Evolutionary conservation across 148 eudicot species (phyloP), one percentile per base, ranked within the genome.

Genomic region (Gaultheria prostrata): DNA sequence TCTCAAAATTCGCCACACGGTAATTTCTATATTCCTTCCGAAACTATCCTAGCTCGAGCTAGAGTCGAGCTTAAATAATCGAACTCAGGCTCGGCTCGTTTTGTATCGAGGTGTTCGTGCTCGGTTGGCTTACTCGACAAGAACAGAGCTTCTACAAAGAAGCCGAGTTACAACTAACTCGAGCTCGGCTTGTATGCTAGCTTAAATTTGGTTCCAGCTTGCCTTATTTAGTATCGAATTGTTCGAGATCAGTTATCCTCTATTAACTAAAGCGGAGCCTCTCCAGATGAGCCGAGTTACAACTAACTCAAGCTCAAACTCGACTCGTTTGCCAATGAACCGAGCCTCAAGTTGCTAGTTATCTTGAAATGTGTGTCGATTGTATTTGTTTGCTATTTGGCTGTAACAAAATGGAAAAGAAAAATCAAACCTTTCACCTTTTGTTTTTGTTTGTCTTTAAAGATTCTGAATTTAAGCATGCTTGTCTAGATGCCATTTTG

Each of bases 1-100:
- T n/a, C 89, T 97, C 65, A 86, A 88, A 72, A 87, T 97, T 89
- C 95, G 98, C 61, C 99, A 94, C 86, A 90, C 97, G 5, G 99
- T 97, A 88, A 88, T 89, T 75, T 75, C 8, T 24, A 85, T 53
- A 26, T 0, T 61, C 46, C 80, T 65, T 57, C 51, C 20, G 30
- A 7, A 39, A 11, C 13, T 65, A 7, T 61, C 67, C 11, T 2
- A 8, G 67, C 12, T 61, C 11, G 28, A 20, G 65, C 43, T 39
- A 39, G 43, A 39, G 43, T 4, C 43, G 5, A 39, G 43, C 43
- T 6, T 39, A n/a, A n/a, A n/a, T n/a, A n/a, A n/a, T n/a, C n/a
- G n/a, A n/a, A 6, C 43, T 39, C 6, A 0, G 5, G 43, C 65
- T 20, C 61, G n/a, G 18, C 61, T 56, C 1, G 8, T 56, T 56